Conservation (phyloP, 1,284 basidiomycete genomes). For the Boletus mariae region DNA sequence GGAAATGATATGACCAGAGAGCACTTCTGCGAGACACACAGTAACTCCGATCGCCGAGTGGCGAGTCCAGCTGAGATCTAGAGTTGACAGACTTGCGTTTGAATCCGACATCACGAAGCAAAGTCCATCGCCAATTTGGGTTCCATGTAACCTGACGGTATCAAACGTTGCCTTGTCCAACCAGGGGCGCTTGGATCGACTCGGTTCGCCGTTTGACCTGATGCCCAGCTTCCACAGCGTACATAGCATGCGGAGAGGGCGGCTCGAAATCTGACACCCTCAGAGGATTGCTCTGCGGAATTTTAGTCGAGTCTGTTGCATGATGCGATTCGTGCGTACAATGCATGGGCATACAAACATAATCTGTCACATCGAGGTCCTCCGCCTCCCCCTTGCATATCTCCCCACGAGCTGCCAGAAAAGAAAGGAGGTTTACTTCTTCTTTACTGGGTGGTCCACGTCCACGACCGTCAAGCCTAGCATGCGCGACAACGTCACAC, state of each 20-base stretch:
- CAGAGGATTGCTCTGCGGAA: background rate
- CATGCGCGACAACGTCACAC: constrained; percentile 1
- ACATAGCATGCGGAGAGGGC: too few species aligned
- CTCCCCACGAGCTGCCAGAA: background rate
- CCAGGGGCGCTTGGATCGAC: too few species aligned
- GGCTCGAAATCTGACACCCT: background rate
- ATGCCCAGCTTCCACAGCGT: too few species aligned
- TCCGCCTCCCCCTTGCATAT: background rate
- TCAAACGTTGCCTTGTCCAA: too few species aligned
- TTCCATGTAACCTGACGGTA: too few species aligned
- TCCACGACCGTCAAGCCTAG: constrained; percentile 64
- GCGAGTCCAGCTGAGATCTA: background rate
- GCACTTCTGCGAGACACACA: background rate
- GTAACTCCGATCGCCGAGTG: background rate
- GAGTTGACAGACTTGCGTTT: background rate
- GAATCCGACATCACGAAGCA: too few species aligned
- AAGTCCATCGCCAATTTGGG: too few species aligned
- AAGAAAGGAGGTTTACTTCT: constrained; percentile 51
- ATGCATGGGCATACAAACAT: constrained; percentile 24
- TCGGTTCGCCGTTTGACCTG: too few species aligned
- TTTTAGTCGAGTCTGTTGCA: constrained; percentile 3
- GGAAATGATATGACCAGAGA: constrained; percentile 9
- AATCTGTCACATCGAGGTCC: constrained; percentile 5
- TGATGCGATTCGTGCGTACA: constrained; percentile 17
- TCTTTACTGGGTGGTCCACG: constrained; percentile 62